Evolutionary conservation across 306 rosid genomes (phyloP).

Genomic region (Trichosanthes cucumerina): DNA sequence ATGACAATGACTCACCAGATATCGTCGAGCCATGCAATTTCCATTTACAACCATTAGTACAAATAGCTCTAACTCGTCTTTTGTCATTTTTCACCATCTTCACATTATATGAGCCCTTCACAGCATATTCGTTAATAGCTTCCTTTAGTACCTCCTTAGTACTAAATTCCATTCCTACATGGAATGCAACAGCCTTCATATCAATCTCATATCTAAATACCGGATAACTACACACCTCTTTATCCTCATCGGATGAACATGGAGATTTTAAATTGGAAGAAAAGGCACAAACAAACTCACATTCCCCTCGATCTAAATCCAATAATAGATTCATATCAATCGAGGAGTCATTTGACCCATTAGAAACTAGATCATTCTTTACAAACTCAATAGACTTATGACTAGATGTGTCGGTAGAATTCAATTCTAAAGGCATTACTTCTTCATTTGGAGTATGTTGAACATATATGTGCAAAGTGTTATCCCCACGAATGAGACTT

Average conservation of each 20-base stretch:
- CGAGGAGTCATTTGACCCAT: neutral
- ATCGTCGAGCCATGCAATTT: neutral
- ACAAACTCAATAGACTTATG: neutral
- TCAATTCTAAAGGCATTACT: neutral
- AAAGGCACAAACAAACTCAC: neutral
- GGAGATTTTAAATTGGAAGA: neutral
- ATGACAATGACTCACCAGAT: neutral
- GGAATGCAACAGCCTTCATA: neutral
- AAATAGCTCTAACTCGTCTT: neutral
- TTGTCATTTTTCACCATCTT: neutral
- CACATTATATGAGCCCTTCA: neutral
- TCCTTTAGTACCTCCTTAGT: neutral
- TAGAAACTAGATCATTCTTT: neutral
- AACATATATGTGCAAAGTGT: neutral
- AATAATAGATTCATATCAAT: neutral
- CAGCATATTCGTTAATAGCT: neutral
- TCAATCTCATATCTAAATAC: neutral
- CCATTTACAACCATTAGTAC: neutral
- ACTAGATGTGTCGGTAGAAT: neutral
- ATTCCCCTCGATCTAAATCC: neutral
- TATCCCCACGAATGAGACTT: neutral
- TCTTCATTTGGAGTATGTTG: neutral
- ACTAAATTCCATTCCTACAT: neutral
- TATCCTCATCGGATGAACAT: neutral
- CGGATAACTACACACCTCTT: too few species aligned